These are phyloP conservation scores for Leersia perrieri DNA, from an alignment of 176 grass and related monocot genomes.

Conservation along the genomic window DNA sequence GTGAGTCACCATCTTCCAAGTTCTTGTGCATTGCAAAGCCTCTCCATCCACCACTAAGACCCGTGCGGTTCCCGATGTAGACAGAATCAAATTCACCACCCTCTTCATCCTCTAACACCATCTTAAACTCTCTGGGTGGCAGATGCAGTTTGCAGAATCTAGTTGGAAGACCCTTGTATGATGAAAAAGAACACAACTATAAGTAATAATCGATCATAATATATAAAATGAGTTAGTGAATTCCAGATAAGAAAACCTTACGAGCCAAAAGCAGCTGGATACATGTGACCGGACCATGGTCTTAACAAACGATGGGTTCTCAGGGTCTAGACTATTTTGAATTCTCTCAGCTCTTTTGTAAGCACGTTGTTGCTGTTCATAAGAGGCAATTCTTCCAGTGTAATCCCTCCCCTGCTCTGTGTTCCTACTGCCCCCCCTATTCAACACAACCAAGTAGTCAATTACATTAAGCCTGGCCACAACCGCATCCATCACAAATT, in stretches of 20 bases:
- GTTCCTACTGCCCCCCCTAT: constrained; percentile 54
- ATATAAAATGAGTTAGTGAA: constrained; percentile 13
- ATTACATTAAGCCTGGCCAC: neutral
- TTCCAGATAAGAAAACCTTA: constrained; percentile 39
- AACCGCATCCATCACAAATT: neutral
- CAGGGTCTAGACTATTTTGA: constrained; percentile 52
- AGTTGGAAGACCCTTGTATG: constrained; percentile 66
- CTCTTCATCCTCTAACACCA: constrained; percentile 92
- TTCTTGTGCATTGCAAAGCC: constrained; percentile 79
- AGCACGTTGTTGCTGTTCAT: constrained; percentile 68
- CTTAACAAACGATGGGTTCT: constrained; percentile 89
- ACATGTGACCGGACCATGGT: constrained; percentile 89
- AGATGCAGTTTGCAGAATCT: constrained; percentile 84
- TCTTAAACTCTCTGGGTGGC: constrained; percentile 58
- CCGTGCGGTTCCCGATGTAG: constrained; percentile 76
- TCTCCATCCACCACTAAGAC: constrained; percentile 96
- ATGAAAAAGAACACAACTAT: neutral
- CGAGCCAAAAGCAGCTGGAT: constrained; percentile 98
- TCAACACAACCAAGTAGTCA: constrained; percentile 23
- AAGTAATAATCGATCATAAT: neutral
- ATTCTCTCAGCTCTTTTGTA: constrained; percentile 68
- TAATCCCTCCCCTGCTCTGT: constrained; percentile 65
- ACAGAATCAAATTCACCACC: constrained; percentile 71
- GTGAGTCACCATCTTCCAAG: constrained; percentile 88
- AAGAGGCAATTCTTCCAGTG: constrained; percentile 76